Evolutionary conservation across 352 stramenopile species (phyloP).

Genomic region (Phytopythium sindhum): DNA sequence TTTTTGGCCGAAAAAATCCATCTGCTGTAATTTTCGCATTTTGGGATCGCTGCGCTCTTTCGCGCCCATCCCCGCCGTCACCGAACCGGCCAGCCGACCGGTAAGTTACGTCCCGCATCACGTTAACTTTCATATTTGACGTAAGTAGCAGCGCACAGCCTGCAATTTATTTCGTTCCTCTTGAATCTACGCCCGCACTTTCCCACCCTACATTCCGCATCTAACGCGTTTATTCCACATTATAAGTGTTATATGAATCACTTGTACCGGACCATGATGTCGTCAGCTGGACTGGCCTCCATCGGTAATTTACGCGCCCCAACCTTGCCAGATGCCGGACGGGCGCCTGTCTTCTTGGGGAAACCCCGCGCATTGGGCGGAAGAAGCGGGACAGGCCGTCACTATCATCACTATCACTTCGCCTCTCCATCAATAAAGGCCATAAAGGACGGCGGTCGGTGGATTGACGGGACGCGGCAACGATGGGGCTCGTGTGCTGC

Average conservation of each 20-base stretch:
- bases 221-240: background rate
- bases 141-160: background rate
- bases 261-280: background rate
- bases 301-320: too few species aligned
- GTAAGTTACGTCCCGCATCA: background rate
- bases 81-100: background rate
- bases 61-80: background rate
- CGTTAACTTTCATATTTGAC: background rate
- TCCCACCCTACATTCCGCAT: background rate
- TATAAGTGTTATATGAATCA: background rate
- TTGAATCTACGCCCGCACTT: background rate
- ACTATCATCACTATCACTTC: background rate
- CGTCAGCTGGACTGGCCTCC: background rate
- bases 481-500: conserved; percentile 50
- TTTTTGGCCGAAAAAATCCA: conserved; percentile 3
- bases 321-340: too few species aligned
- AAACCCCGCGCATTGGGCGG: background rate
- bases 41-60: background rate
- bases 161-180: background rate
- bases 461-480: background rate
- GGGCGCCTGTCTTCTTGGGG: background rate
- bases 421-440: background rate
- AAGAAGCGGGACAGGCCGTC: conserved; percentile 1
- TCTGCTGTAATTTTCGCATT: background rate
- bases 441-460: too few species aligned